Evolutionary conservation across 345 rosid species (phyloP).

Genomic region (Gynandropsis gynandra): DNA sequence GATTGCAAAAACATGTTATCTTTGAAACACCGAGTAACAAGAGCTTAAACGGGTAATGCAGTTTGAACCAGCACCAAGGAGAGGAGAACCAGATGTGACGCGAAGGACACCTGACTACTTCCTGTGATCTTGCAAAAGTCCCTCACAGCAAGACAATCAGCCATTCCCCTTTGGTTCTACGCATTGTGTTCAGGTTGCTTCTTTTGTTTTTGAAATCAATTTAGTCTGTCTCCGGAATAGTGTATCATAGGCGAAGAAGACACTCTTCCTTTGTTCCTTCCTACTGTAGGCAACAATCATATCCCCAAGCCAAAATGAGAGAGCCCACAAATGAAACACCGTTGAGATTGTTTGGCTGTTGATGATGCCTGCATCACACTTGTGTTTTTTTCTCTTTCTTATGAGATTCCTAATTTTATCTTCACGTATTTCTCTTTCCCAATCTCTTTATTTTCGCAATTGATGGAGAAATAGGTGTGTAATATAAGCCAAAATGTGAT

Average conservation of each 20-base stretch:
- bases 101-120: slow-evolving; percentile 96
- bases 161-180: slow-evolving; percentile 25
- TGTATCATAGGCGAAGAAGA: slow-evolving; percentile 30
- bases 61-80: slow-evolving; percentile 99
- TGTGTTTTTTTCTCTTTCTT: no score
- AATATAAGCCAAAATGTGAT: slow-evolving; percentile 1
- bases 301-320: no score
- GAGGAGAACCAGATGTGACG: slow-evolving; percentile 98
- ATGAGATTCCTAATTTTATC: slow-evolving; percentile 16
- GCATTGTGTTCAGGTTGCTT: slow-evolving; percentile 23
- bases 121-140: slow-evolving; percentile 34
- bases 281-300: no score
- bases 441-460: background rate
- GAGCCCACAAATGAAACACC: no score
- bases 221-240: slow-evolving; percentile 23
- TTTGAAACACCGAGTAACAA: no score
- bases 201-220: slow-evolving; percentile 12
- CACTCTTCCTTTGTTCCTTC: no score
- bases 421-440: slow-evolving; percentile 3
- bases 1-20: no score
- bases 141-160: slow-evolving; percentile 16
- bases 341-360: no score
- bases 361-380: slow-evolving; percentile 21
- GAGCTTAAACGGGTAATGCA: slow-evolving; percentile 22
- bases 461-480: no score